Base-by-base conservation (phyloP, 495 filamentous ascomycete species). In the Neohortaea acidophila region DNA sequence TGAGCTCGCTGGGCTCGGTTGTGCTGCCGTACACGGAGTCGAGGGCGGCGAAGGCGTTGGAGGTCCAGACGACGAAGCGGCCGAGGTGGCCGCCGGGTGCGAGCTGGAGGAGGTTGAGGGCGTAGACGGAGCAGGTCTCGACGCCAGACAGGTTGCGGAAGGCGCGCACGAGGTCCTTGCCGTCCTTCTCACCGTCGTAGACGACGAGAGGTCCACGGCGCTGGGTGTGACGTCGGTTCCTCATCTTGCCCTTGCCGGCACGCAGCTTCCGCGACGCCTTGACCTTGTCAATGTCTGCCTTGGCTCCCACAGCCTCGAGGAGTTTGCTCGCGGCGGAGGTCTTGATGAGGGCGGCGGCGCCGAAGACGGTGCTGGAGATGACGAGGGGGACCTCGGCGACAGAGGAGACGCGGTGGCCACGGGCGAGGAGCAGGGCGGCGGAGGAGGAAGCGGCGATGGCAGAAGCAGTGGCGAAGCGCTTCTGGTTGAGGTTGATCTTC, bases 91-190 rank as follows among this genome's bases (percentile, higher is more conserved):
- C 89, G 73, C 89, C 89, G 43, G 89, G 89, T 48, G 89, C 89
- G 59, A 97, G 82, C 69, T 96, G 89, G 59, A 97, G 81, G 56
- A 97, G 87, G 73, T 97, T 97, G 53, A 97, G 75, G 44, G 84
- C 70, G 67, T 79, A 86, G 61, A 97, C 89, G 39, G 84, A 77
- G 58, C 71, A 86, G 48, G 85, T 94, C 79, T 97, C 89, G 52
- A 96, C 87, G 70, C 89, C 89, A 51, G 89, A 75, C 59, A 97
- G 78, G 74, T 97, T 97, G 72, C 89, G 84, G 76, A 93, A 94
- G 43, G 84, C 85, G 58, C 70, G 72, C 54, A 84, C 73, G 51
- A 96, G 72, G 55, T 89, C 81, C 65, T 81, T 86, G 64, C 87
- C 83, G 54, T 94, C 89, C 58, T 78, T 71, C 59, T 85, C 81